Conservation (phyloP, 331 rosid species). For the Quercus tomentella region DNA sequence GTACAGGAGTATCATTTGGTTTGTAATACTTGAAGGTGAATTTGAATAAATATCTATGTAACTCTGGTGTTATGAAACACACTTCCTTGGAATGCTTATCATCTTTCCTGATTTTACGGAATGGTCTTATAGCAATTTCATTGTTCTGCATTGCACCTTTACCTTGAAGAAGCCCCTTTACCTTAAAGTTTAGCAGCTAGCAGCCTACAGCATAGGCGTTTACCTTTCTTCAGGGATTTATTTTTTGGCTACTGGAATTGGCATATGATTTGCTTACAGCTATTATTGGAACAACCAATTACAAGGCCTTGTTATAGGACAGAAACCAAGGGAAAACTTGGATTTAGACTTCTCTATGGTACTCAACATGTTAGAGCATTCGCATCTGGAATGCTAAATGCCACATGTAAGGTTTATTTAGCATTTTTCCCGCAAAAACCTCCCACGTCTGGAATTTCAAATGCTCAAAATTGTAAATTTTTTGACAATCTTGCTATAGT, state of each 20-base stretch:
- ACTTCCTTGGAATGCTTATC: neutral
- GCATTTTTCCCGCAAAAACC: too few species aligned
- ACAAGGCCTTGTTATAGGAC: too few species aligned
- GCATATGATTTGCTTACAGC: too few species aligned
- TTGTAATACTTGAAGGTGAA: conserved; percentile 12
- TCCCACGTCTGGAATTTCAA: too few species aligned
- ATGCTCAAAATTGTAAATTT: too few species aligned
- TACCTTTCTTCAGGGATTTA: too few species aligned
- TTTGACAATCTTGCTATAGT: too few species aligned
- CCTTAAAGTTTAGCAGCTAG: neutral
- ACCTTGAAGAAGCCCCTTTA: neutral
- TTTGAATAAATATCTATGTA: conserved; percentile 38
- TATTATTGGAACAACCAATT: too few species aligned
- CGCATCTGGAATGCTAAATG: too few species aligned
- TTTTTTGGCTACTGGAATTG: too few species aligned
- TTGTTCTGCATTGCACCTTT: neutral
- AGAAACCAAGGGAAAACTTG: neutral
- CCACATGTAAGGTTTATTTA: too few species aligned
- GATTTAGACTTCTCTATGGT: neutral
- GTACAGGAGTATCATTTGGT: conserved; percentile 9
- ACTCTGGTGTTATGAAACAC: conserved; percentile 3
- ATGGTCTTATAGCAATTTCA: neutral
- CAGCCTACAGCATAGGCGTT: neutral
- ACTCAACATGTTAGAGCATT: too few species aligned
- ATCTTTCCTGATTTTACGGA: neutral